Base-by-base conservation (phyloP, 805 yeast genomes). In the Candida lessepsii region DNA sequence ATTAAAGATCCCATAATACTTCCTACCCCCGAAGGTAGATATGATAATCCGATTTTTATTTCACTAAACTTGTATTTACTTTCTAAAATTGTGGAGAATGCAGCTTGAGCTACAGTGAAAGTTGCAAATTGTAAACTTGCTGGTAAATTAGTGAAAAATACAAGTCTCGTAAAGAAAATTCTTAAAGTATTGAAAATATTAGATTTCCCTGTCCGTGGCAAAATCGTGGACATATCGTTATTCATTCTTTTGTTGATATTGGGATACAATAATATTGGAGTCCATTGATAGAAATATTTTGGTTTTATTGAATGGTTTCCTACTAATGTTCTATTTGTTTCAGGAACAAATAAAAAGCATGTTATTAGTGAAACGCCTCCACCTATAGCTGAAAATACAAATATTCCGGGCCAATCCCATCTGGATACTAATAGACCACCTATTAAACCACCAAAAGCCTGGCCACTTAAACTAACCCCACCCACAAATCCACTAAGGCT, bases 391-490 rank as follows among this genome's bases (percentile, higher is more conserved):
- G 84, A 59, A 45, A 85, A 82, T 80, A 86, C 81, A 50, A 83
- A 83, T 10, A 81, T 73, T 0, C 87, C 79, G 46, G 88, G 68
- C 95, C 96, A 87, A 13, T 50, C 52, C 50, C 56, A 61, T 11
- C 53, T 35, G 15, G 53, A 29, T 3, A 54, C 50, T 14, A 61
- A 32, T 15, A 75, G 71, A 3, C 78, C 67, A 69, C 85, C 54
- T 16, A 87, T 60, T 14, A 88, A 63, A 0, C 93, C 88, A 11
- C 93, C 89, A 46, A 87, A 70, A 1, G 85, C 87, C 50, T 81
- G 83, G 2, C 93, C 95, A 8, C 82, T 48, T 26, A 83, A 68
- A 9, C 80, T 73, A 19, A 80, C 61, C 0, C 93, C 90, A 10
- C 76, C 56, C 0, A 75, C 73, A 15, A 80, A 48, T 0, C 91